Base-by-base conservation (phyloP, 1,284 basidiomycete species). In the Malassezia dermatis region DNA sequence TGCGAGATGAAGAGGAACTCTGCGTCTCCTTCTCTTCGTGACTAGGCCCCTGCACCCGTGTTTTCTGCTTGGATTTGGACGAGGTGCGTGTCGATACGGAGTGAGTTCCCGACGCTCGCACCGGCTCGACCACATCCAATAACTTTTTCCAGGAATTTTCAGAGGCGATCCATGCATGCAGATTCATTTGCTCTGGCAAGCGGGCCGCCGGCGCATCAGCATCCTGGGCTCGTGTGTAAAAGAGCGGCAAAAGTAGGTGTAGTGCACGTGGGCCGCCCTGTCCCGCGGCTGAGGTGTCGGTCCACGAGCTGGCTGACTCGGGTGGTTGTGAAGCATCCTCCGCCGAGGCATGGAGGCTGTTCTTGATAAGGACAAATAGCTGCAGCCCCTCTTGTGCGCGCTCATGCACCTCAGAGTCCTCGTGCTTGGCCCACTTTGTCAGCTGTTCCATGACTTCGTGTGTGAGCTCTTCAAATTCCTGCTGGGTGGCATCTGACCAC, bases 351-450 rank as follows among this genome's bases (percentile, higher is more conserved):
- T 19, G 10, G 44, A 34, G 13, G 60, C 77, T n/a, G 11, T 84
- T 84, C 47, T 83, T 79, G 50, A 94, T 81, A 63, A 95, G 86
- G 1, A 79, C 80, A 65, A 93, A 85, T 2, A 95, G 77, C 67
- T 89, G 84, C 2, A 84, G 72, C 31, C 85, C 79, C 65, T 93
- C 89, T 12, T 86, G 83, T 4, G 89, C 86, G 65, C 93, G 79
- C 76, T 96, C 89, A 76, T 90, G 88, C 12, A 96, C 85, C 70
- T 95, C 91, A 32, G 89, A 83, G 64, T 91, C 81, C 3, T 80
- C 76, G 19, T 61, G 66, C 79, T 83, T 3, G 77, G 75, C 15
- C 13, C 44, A 64, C 58, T 75, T 76, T 11, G 82, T 76, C 48
- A 88, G 78, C 21, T 79, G 80, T 21, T 82, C 80, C 0, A 86